Conservation (phyloP, 345 rosid genomes). For the Noccaea bulbosa region DNA sequence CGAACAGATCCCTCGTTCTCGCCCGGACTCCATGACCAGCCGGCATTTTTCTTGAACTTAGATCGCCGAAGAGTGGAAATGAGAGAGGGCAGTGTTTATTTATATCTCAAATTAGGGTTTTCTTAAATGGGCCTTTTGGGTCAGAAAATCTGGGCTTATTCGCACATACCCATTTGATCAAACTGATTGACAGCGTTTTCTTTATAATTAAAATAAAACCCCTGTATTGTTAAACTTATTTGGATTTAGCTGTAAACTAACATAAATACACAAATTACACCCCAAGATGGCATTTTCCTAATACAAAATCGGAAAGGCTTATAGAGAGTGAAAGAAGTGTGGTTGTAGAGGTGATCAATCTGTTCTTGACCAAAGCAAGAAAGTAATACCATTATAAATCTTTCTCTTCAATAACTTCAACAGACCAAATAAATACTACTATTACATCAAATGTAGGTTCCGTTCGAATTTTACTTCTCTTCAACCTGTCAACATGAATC, state of each 20-base stretch:
- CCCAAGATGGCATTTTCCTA: neutral
- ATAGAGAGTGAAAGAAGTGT: neutral
- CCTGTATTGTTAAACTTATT: neutral
- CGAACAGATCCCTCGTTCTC: conserved; percentile 71
- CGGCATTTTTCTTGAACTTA: conserved; percentile 52
- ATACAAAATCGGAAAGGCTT: neutral
- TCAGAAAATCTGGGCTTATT: conserved; percentile 6
- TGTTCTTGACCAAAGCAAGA: neutral
- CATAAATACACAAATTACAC: neutral
- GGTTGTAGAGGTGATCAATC: neutral
- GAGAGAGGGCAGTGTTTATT: neutral
- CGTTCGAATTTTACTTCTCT: conserved; percentile 20
- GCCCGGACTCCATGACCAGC: conserved; percentile 73
- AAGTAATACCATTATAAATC: neutral
- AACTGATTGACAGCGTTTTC: neutral
- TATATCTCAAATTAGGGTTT: conserved; percentile 34
- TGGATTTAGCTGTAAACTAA: neutral
- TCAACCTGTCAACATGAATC: neutral
- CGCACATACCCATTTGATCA: neutral
- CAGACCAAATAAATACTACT: conserved; percentile 6
- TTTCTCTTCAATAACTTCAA: conserved; percentile 4
- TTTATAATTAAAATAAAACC: neutral
- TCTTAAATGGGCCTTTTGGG: conserved; percentile 23
- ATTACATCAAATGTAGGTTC: conserved; percentile 1
- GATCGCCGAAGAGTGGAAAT: conserved; percentile 12